Evolutionary conservation across 352 stramenopile species (phyloP).

Genomic region (Globisporangium nodosum): DNA sequence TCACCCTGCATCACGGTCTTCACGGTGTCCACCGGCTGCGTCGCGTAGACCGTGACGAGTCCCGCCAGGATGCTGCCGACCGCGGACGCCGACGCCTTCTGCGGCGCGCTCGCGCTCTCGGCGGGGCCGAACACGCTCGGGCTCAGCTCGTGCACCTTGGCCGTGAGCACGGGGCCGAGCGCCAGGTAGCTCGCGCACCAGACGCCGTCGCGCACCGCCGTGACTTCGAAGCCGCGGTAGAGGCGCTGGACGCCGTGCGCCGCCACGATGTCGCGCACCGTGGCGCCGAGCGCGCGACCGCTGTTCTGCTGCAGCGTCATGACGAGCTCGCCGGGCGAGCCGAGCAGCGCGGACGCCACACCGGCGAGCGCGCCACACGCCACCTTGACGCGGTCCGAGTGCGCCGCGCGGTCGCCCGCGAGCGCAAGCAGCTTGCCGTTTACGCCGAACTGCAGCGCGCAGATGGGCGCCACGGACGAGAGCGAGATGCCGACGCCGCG

Average conservation of each 20-base stretch:
- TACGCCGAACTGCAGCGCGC: slow-evolving; percentile 71
- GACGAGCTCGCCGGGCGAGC: slow-evolving; percentile 68
- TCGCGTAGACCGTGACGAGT: slow-evolving; percentile 67
- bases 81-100: slow-evolving; percentile 55
- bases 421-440: slow-evolving; percentile 61
- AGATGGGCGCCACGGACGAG: slow-evolving; percentile 74
- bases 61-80: slow-evolving; percentile 66
- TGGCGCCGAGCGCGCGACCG: slow-evolving; percentile 57
- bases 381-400: slow-evolving; percentile 53
- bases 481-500: slow-evolving; percentile 75
- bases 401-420: slow-evolving; percentile 2
- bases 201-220: slow-evolving; percentile 52
- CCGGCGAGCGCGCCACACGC: slow-evolving; percentile 57
- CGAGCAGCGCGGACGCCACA: slow-evolving; percentile 53
- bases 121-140: slow-evolving; percentile 47
- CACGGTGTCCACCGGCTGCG: slow-evolving; percentile 77
- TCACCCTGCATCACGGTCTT: slow-evolving; percentile 86
- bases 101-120: slow-evolving; percentile 46
- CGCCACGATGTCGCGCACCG: slow-evolving; percentile 47
- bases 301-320: slow-evolving; percentile 88
- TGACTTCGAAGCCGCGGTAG: slow-evolving; percentile 54
- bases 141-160: slow-evolving; percentile 45
- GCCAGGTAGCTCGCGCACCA: slow-evolving; percentile 81
- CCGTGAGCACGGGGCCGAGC: slow-evolving; percentile 64
- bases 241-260: slow-evolving; percentile 44